Conservation (phyloP, 805 yeast genomes). For the Zygosaccharomyces bisporus region DNA sequence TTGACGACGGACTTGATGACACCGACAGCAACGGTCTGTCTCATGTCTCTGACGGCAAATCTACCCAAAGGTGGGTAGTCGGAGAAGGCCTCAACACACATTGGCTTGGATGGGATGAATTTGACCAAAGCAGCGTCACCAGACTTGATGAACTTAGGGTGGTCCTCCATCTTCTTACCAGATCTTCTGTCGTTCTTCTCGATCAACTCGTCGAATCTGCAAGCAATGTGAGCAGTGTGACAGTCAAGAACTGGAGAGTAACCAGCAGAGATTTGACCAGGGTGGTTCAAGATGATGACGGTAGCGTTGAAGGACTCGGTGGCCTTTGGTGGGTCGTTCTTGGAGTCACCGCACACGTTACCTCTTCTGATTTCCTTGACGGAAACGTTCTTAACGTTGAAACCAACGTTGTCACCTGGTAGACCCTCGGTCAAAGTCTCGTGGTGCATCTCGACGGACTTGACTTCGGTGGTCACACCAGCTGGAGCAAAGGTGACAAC, state of each 20-base stretch:
- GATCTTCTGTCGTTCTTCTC: slow-evolving; percentile 90
- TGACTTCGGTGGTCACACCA: slow-evolving; percentile 85
- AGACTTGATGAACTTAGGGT: slow-evolving; percentile 90
- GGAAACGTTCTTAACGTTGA: slow-evolving; percentile 89
- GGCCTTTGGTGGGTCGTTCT: slow-evolving; percentile 83
- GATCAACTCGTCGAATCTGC: slow-evolving; percentile 74
- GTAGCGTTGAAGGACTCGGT: slow-evolving; percentile 79
- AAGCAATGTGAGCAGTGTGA: slow-evolving; percentile 92
- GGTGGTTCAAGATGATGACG: slow-evolving; percentile 85
- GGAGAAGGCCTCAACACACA: slow-evolving; percentile 91
- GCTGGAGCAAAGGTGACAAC: slow-evolving; percentile 87
- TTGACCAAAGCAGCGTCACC: slow-evolving; percentile 95
- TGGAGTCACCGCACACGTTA: slow-evolving; percentile 88
- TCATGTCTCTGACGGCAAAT: slow-evolving; percentile 99
- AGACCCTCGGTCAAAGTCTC: slow-evolving; percentile 72
- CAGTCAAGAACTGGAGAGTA: slow-evolving; percentile 90
- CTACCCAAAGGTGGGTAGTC: slow-evolving; percentile 98
- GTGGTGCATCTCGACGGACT: slow-evolving; percentile 88
- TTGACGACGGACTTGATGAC: slow-evolving; percentile 94
- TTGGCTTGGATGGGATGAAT: slow-evolving; percentile 83
- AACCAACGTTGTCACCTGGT: slow-evolving; percentile 90
- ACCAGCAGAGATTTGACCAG: slow-evolving; percentile 88
- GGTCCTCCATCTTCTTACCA: slow-evolving; percentile 84
- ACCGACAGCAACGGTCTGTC: slow-evolving; percentile 99
- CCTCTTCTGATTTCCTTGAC: slow-evolving; percentile 89